Evolutionary conservation across 169 alveolate genomes (phyloP).

Genomic region (Babesia ovata): DNA sequence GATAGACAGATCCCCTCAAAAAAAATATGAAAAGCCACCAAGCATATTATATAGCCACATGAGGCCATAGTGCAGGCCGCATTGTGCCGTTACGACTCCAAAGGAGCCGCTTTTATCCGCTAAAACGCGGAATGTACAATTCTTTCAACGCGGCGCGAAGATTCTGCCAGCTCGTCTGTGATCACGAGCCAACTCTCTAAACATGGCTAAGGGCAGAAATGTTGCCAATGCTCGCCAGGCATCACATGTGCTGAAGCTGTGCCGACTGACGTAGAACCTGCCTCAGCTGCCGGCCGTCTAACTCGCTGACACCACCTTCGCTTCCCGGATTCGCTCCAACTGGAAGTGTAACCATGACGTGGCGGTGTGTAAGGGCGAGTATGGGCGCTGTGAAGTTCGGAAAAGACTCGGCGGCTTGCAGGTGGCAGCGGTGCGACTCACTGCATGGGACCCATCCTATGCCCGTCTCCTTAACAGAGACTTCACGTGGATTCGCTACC

Average conservation of each 20-base stretch:
- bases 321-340: too few relatives aligned
- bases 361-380: too few relatives aligned
- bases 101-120: neutral
- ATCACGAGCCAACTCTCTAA: too few relatives aligned
- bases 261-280: neutral
- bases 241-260: neutral
- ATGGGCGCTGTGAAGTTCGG: too few relatives aligned
- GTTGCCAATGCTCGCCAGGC: neutral
- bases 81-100: neutral
- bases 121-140: too few relatives aligned
- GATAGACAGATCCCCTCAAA: neutral
- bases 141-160: too few relatives aligned
- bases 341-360: too few relatives aligned
- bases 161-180: too few relatives aligned
- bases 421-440: too few relatives aligned
- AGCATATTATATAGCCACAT: neutral
- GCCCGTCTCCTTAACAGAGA: neutral
- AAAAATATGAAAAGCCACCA: neutral
- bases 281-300: neutral
- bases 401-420: too few relatives aligned
- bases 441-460: neutral
- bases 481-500: neutral
- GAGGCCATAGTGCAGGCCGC: neutral
- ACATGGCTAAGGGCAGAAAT: too few relatives aligned
- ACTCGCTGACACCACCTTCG: neutral